Conservation (phyloP, 2,329 filamentous ascomycete species). For the Trichoderma koningiopsis region DNA sequence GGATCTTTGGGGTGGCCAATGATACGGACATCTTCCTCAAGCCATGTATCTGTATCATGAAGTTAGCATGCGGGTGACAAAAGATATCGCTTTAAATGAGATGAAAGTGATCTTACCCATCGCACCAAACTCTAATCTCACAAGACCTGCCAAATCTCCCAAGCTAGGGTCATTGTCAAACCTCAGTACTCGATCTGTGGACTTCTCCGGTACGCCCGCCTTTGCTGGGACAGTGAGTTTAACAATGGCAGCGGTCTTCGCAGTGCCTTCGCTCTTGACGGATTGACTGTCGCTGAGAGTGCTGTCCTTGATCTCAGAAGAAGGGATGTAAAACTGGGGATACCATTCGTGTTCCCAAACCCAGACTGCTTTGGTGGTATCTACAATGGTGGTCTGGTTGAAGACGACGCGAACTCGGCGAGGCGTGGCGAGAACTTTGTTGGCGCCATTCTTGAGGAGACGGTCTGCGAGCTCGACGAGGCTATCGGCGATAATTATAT, state of each 20-base stretch:
- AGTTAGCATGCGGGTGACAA: not conserved
- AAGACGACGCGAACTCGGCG: slow-evolving; percentile 41
- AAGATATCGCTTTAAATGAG: not conserved
- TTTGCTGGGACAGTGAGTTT: slow-evolving; percentile 36
- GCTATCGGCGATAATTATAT: slow-evolving; percentile 26
- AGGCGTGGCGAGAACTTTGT: slow-evolving; percentile 31
- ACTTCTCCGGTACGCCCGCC: slow-evolving; percentile 32
- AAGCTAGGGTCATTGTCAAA: slow-evolving; percentile 44
- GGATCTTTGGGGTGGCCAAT: slow-evolving; percentile 68
- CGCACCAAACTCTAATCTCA: slow-evolving; percentile 41
- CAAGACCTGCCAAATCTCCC: slow-evolving; percentile 37
- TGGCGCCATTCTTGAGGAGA: slow-evolving; percentile 35
- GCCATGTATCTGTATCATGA: slow-evolving; percentile 39
- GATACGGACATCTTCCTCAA: slow-evolving; percentile 61
- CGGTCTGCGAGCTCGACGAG: slow-evolving; percentile 35
- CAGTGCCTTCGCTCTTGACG: slow-evolving; percentile 33
- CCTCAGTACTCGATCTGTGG: slow-evolving; percentile 41
- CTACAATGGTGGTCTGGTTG: slow-evolving; percentile 40
- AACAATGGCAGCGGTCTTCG: slow-evolving; percentile 34
- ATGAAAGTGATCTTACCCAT: slow-evolving; percentile 35
- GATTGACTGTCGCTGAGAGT: slow-evolving; percentile 34
- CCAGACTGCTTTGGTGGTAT: slow-evolving; percentile 42
- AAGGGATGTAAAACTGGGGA: slow-evolving; percentile 49
- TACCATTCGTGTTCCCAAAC: slow-evolving; percentile 53
- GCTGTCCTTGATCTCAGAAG: slow-evolving; percentile 35